Conservation (phyloP, 306 rosid genomes). For the Rosa rugosa region DNA sequence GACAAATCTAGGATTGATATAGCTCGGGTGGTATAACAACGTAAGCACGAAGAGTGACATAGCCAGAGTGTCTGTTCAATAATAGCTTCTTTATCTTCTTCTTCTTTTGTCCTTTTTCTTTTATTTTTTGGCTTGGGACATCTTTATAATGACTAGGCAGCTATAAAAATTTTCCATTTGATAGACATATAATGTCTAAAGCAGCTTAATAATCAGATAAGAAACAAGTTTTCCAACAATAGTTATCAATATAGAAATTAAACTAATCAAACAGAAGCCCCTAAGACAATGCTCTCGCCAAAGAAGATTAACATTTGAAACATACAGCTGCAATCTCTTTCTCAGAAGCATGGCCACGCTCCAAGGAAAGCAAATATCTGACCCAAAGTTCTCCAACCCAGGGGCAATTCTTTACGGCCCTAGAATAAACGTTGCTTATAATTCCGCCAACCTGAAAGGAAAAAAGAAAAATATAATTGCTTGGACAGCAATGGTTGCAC, state of each 20-base stretch:
- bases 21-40: not conserved
- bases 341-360: conserved; percentile 76
- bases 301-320: conserved; percentile 16
- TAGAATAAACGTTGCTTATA: conserved; percentile 61
- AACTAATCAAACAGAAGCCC: conserved; percentile 16
- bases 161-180: not conserved
- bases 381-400: conserved; percentile 93
- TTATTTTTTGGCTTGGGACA: not conserved
- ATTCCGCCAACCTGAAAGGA: conserved; percentile 59
- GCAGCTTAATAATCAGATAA: not conserved
- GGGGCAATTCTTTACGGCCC: conserved; percentile 88
- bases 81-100: not conserved
- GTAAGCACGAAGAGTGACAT: too few species aligned
- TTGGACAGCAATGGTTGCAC: conserved; percentile 7
- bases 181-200: not conserved
- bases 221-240: not conserved
- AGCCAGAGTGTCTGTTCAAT: conserved; percentile 1
- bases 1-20: not conserved
- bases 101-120: not conserved
- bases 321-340: conserved; percentile 74
- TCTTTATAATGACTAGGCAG: not conserved
- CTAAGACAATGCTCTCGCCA: conserved; percentile 19
- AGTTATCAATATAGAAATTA: not conserved
- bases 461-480: conserved; percentile 8
- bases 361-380: conserved; percentile 72